These are phyloP conservation scores for Fagopyrum tataricum DNA, from an alignment of 148 eudicot genomes.

Conservation along the genomic window DNA sequence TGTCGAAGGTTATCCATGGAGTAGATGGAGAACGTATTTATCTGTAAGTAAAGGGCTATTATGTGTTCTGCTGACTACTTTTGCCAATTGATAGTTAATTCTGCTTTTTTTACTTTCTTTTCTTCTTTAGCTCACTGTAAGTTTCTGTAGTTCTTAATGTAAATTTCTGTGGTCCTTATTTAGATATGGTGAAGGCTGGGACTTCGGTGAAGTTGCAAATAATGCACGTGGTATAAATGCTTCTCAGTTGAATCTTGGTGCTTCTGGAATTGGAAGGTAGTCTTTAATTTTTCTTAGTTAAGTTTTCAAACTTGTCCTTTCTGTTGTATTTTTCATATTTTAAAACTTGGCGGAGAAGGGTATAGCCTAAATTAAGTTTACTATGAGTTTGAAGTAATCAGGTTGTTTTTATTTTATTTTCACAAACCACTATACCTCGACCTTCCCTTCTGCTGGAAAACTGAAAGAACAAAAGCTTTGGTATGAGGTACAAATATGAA, in stretches of 20 bases:
- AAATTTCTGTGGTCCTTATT: conserved; percentile 10
- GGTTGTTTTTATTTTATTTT: not conserved
- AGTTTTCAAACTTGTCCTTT: not conserved
- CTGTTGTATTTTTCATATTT: not conserved
- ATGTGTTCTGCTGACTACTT: not conserved
- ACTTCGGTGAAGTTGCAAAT: conserved; percentile 89
- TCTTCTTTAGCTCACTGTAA: not conserved
- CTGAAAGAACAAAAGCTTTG: not conserved
- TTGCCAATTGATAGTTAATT: conserved; percentile 3
- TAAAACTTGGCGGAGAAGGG: not conserved
- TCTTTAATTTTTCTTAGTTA: not conserved
- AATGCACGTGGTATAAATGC: conserved; percentile 91
- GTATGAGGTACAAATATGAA: not conserved
- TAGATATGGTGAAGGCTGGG: conserved; percentile 99
- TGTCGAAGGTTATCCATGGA: conserved; percentile 45
- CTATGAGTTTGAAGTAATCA: not conserved
- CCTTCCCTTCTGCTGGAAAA: not conserved
- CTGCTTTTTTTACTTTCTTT: conserved; percentile 7
- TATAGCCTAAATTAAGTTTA: not conserved
- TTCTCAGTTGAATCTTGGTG: conserved; percentile 75
- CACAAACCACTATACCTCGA: not conserved
- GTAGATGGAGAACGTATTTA: conserved; percentile 83
- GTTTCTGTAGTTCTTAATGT: not conserved
- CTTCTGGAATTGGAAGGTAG: conserved; percentile 95
- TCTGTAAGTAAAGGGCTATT: conserved; percentile 41